Evolutionary conservation across 345 rosid genomes (phyloP), one percentile per base, ranked within the genome.

Genomic region (Hypericum perforatum): DNA sequence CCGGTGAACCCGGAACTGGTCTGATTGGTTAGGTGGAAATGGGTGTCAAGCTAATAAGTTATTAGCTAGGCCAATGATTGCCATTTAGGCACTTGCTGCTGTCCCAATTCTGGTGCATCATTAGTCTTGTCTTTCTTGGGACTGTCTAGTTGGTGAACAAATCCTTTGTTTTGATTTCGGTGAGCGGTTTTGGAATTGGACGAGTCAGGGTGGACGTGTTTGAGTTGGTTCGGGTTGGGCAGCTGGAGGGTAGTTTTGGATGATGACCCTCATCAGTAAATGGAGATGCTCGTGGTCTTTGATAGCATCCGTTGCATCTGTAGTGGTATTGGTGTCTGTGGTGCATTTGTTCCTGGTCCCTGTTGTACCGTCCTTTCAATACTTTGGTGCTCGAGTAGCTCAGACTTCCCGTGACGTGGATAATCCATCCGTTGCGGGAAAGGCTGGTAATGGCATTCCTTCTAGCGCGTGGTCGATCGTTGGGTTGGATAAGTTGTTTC

Each of bases 261-360:
- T 40, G 8, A 54, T 54, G 45, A n/a, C 7, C 15, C 14, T 36
- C 10, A 7, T 62, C 50, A 79, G 78, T 70, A 91, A 81, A 71
- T 69, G 82, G 86, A 78, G 67, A 57, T 68, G 70, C 53, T 77
- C 98, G 8, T 85, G 95, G 94, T 66, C 78, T 71, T 68, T 81
- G 48, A 72, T 74, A 43, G 95, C 88, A 13, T 61, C 77, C 9
- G 36, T 77, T 68, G 81, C 80, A 58, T 81, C 90, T 52, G 58
- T 70, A 41, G 40, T 79, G 37, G 82, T 71, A 8, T 58, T 92
- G 60, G 63, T 85, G 70, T 92, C 94, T 6, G 12, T 83, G 0
- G 86, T 88, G 61, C 95, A 78, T 76, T 52, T 91, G 0, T 85
- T 88, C 61, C 53, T 88, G 46, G 76, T 80, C 37, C 94, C 96